Evolutionary conservation across 176 grass and related monocot species (phyloP), one percentile per base, ranked within the genome.

Genomic region (Oryza officinalis): DNA sequence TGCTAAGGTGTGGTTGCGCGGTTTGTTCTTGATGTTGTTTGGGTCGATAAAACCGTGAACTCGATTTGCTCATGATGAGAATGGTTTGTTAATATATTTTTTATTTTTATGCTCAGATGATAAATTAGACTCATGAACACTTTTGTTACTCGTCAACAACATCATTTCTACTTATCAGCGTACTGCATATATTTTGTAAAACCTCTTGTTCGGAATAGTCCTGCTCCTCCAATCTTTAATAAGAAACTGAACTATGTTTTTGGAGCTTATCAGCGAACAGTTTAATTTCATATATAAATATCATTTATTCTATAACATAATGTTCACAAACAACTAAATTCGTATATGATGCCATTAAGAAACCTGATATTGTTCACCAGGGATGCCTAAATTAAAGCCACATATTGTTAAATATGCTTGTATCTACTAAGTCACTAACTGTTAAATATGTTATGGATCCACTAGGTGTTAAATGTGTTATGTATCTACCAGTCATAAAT

Each of bases 1-100:
- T 65, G 65, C 92, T 10, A 67, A 71, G 89, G 92, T 92, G 46
- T 26, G 79, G 6, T 13, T 38, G 37, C 37, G 7, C 1, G 37
- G 37, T 69, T 84, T 84, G 3, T 66, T 81, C 70, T 41, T 41
- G 7, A 47, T 81, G 8, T 40, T 83, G 26, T 71, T 37, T 27
- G 45, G 13, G 27, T 5, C 26, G 5, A 30, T 65, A 43, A 38
- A 6, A 72, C 27, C 22, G 9, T 41, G n/a, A 65, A 27, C 13
- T 65, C 13, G 14, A 7, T 8, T 57, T 70, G n/a, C 20, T 75
- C 70, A 38, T 15, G 30, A 83, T 54, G 66, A 13, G 1, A 64
- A 44, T 26, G 26, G 6, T 43, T 43, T 23, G 4, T 12, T 14
- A 22, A 17, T 14, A 4, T 57, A 7, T 2, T 38, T 69, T 5